These are phyloP conservation scores for Pythium biforme DNA, from an alignment of 352 stramenopile genomes.

Conservation along the genomic window DNA sequence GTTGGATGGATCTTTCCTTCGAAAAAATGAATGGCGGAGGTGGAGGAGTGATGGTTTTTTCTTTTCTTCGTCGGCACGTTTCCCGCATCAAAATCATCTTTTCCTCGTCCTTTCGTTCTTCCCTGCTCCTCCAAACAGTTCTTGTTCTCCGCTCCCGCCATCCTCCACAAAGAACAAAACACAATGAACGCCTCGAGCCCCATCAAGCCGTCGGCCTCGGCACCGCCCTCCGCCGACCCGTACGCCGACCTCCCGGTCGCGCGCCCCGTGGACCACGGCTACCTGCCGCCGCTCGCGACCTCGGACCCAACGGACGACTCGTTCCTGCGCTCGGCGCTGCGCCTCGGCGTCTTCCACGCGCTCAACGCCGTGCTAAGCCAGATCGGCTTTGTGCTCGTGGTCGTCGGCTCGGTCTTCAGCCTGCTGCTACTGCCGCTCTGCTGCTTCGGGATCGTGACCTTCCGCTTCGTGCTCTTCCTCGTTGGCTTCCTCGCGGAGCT, in stretches of 20 bases:
- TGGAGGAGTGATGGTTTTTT: slow-evolving; percentile 8
- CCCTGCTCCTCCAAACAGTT: neutral
- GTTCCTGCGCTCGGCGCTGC: slow-evolving; percentile 40
- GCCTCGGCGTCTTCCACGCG: slow-evolving; percentile 60
- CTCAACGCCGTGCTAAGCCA: slow-evolving; percentile 52
- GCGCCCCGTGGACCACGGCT: slow-evolving; percentile 17
- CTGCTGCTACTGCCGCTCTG: slow-evolving; percentile 51
- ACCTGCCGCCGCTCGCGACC: slow-evolving; percentile 7
- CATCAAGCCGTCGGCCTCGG: slow-evolving; percentile 13
- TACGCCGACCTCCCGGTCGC: slow-evolving; percentile 27
- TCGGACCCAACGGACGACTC: slow-evolving; percentile 1
- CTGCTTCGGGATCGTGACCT: slow-evolving; percentile 52
- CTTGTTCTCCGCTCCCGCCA: neutral
- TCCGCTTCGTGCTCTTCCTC: slow-evolving; percentile 51
- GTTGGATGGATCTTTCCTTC: neutral
- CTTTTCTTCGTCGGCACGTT: neutral
- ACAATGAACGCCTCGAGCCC: slow-evolving; percentile 29
- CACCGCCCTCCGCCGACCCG: slow-evolving; percentile 8
- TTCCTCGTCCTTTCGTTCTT: neutral
- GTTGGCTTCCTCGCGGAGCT: slow-evolving; percentile 53
- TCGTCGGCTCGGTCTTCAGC: slow-evolving; percentile 36
- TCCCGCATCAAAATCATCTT: neutral
- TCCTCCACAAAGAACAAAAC: no score
- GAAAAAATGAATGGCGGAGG: neutral
- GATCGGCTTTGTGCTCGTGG: slow-evolving; percentile 42